Base-by-base conservation (phyloP, 257 asterid genomes). In the Leonotis leonurus region DNA sequence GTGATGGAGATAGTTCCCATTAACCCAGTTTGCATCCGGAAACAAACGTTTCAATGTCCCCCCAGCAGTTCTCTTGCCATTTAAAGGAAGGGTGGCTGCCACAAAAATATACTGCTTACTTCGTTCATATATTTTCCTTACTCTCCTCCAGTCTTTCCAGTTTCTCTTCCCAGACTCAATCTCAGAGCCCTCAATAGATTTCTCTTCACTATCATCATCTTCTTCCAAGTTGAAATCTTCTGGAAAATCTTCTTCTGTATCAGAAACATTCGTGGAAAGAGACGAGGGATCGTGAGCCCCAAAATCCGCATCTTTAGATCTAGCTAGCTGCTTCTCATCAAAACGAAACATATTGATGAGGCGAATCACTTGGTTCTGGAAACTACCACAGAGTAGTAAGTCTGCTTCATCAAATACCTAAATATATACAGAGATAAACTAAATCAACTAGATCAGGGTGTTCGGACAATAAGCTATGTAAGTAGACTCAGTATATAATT, bases 391-490 rank as follows among this genome's bases (percentile, higher is more conserved):
- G 30, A 92, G 96, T 35, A 92, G 83, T 83, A 89, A 73, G 83
- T 89, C 99, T 43, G 96, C 99, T 83, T 92, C 99, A 60, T 92
- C 99, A 76, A 92, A 89, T 70, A 92, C 96, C 97, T 92, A 71
- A 40, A 59, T 5, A 55, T 5, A 59, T 43, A 16, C 46, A 67
- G 61, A 71, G 26, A 65, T 50, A 37, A n/a, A n/a, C n/a, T n/a
- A n/a, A 12, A 33, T 33, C 39, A 51, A 61, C 36, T 56, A 41
- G 52, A 32, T 30, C 9, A 69, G 45, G 41, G 14, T 56, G 39
- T 40, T 2, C 61, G 58, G 43, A 56, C 13, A 3, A 14, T 2
- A 62, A 60, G 33, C 20, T 7, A 40, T 10, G 11, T n/a, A n/a
- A n/a, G n/a, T n/a, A n/a, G n/a, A n/a, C 35, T 0, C 55, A 39